phyloP scores from a whole-genome alignment of 805 yeast species.

The Candida coquimbonensis region DNA sequence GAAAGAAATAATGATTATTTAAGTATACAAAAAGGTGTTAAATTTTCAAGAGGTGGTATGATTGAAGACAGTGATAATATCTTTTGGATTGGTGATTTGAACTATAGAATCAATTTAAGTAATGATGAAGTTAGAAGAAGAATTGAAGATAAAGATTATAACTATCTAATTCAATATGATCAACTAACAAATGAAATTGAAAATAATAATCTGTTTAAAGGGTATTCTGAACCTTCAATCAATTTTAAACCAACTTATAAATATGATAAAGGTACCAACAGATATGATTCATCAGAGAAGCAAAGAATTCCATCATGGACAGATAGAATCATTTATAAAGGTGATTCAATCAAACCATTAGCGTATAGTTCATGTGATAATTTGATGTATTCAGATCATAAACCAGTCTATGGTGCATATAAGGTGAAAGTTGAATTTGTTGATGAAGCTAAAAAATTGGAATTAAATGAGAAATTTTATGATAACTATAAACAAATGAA shows the following conservation, averaged over 20 bases:
- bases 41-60: constrained; percentile 71
- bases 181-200: constrained; percentile 75
- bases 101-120: constrained; percentile 66
- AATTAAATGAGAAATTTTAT: constrained; percentile 52
- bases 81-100: constrained; percentile 93
- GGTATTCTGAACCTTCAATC: constrained; percentile 70
- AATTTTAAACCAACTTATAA: constrained; percentile 88
- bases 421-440: constrained; percentile 58
- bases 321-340: constrained; percentile 71
- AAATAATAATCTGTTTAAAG: constrained; percentile 62
- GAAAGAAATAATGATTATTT: constrained; percentile 85
- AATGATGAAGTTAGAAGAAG: constrained; percentile 67
- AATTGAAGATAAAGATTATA: constrained; percentile 38
- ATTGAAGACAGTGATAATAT: constrained; percentile 79
- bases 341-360: constrained; percentile 50
- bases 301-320: constrained; percentile 96
- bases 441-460: constrained; percentile 53
- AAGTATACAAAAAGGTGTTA: constrained; percentile 65
- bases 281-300: constrained; percentile 80
- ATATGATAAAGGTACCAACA: constrained; percentile 70
- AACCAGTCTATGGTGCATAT: constrained; percentile 85
- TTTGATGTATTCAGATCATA: constrained; percentile 75
- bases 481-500: constrained; percentile 41
- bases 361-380: constrained; percentile 61
- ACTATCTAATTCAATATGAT: constrained; percentile 57